Evolutionary conservation across 768 basidiomycete genomes (phyloP).

Genomic region (Tulasnella sp.): DNA sequence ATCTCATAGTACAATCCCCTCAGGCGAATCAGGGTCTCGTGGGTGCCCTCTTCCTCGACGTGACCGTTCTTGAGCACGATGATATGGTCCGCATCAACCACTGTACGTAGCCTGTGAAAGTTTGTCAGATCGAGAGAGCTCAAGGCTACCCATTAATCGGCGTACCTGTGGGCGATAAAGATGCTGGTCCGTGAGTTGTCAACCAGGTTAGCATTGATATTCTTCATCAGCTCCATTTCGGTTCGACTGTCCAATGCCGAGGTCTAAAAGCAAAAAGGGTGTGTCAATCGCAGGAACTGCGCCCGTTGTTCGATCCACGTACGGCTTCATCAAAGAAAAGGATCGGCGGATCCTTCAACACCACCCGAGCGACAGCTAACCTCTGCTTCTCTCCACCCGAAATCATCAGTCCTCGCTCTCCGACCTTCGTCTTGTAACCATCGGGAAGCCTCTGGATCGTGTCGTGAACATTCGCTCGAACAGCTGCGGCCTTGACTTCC

Average conservation of each 20-base stretch:
- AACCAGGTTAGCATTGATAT: conserved; percentile 75
- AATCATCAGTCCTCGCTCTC: conserved; percentile 96
- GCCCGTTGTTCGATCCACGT: conserved; percentile 38
- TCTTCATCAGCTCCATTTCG: conserved; percentile 90
- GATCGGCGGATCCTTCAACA: conserved; percentile 93
- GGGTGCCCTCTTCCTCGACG: conserved; percentile 90
- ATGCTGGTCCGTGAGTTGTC: conserved; percentile 85
- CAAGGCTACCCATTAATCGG: not conserved
- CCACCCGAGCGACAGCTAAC: conserved; percentile 84
- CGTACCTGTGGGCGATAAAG: conserved; percentile 84
- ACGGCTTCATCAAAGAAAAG: conserved; percentile 98
- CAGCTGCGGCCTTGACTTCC: conserved; percentile 79
- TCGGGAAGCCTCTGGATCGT: conserved; percentile 79
- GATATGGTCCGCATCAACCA: conserved; percentile 91
- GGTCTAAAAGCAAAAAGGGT: conserved; percentile 52
- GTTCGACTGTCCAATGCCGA: conserved; percentile 95
- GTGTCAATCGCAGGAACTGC: not conserved
- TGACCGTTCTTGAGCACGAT: conserved; percentile 89
- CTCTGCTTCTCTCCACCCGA: conserved; percentile 98
- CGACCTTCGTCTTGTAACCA: conserved; percentile 85
- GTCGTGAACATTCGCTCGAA: conserved; percentile 81
- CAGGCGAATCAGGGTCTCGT: conserved; percentile 71
- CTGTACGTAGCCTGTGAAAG: conserved; percentile 59
- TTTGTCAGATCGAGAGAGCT: not conserved
- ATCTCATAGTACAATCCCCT: conserved; percentile 73